phyloP scores from a whole-genome alignment of 768 basidiomycete genomes.

The Sporobolomyces pararoseus region DNA sequence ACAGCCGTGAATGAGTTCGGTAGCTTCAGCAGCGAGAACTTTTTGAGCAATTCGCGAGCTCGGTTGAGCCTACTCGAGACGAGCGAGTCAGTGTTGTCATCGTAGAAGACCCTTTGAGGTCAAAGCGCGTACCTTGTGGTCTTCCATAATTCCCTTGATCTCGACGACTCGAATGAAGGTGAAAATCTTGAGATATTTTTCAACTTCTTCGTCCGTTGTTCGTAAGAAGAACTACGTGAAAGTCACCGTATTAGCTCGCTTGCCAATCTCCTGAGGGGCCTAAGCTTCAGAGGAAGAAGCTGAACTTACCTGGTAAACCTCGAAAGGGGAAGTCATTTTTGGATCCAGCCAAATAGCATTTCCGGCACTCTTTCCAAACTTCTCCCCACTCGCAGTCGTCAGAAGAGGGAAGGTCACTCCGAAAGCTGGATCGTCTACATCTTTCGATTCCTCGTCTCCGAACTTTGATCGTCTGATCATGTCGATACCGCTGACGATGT shows the following conservation, averaged over 20 bases:
- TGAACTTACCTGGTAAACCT: slow-evolving; percentile 84
- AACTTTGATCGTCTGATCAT: slow-evolving; percentile 65
- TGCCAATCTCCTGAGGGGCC: too few relatives aligned
- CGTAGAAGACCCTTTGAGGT: not conserved
- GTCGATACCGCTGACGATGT: slow-evolving; percentile 88
- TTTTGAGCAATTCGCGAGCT: slow-evolving; percentile 56
- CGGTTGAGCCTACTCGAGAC: slow-evolving; percentile 48
- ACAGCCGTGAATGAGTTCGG: slow-evolving; percentile 62
- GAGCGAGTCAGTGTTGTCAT: not conserved
- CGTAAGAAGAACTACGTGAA: slow-evolving; percentile 94
- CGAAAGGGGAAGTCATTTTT: slow-evolving; percentile 73
- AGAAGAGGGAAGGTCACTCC: slow-evolving; percentile 92
- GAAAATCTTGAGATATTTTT: slow-evolving; percentile 73
- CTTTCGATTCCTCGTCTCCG: slow-evolving; percentile 10
- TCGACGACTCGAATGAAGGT: slow-evolving; percentile 65
- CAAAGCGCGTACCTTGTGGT: slow-evolving; percentile 58
- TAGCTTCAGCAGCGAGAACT: slow-evolving; percentile 59
- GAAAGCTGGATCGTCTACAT: slow-evolving; percentile 54
- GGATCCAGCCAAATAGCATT: slow-evolving; percentile 90
- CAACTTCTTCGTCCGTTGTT: slow-evolving; percentile 73
- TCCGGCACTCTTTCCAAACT: slow-evolving; percentile 95
- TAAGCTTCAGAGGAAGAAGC: too few relatives aligned
- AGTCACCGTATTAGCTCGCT: too few relatives aligned
- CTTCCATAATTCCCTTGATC: slow-evolving; percentile 59
- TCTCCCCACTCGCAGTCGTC: slow-evolving; percentile 81